Evolutionary conservation across 2,329 filamentous ascomycete genomes (phyloP), one percentile per base, ranked within the genome.

Genomic region (Remersonia thermophila): DNA sequence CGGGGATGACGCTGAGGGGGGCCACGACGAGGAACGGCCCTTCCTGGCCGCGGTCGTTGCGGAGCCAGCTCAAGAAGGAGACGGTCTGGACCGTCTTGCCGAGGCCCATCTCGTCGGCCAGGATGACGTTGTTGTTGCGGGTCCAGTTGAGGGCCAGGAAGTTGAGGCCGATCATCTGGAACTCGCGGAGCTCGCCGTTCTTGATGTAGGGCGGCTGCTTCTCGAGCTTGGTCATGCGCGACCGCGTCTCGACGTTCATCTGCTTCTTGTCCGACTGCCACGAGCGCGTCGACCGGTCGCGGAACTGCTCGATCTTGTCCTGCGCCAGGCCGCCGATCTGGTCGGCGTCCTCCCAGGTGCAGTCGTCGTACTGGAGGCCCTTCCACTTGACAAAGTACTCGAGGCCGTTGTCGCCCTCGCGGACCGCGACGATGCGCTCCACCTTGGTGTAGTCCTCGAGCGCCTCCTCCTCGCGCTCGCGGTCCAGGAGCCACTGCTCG

Each of bases 341-440:
- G 5, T 74, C 69, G 27, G 78, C 83, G 28, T 67, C 61, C 56
- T 98, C 91, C 93, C 93, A 98, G 2, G 93, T 98, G 59, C 83
- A 94, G 44, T 80, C 79, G 50, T 96, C 87, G 55, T 98, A 98
- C 35, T 80, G 83, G 35, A 96, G 71, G 9, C 84, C 83, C 59
- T 91, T 93, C 86, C 91, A 98, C 63, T 98, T 98, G 59, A 96
- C 81, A 46, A 79, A 84, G 57, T 98, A 98, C 55, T 96, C 85
- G 1, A 74, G 74, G 33, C 77, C 84, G 7, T 83, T 80, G 11
- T 91, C 85, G 16, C 80, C 81, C 39, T 85, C 76, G 44, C 83
- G 78, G 40, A 80, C 73, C 36, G 83, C 83, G 49, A 98, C 94
- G 40, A 98, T 80, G 49, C 91, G 77, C 58, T 98, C 91, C 23